Percentiles rank a stretch among this genome's conserved stretches.
These are phyloP conservation scores for Colletotrichum liriopes DNA, from an alignment of 2,329 filamentous ascomycete genomes.

Conservation along the genomic window DNA sequence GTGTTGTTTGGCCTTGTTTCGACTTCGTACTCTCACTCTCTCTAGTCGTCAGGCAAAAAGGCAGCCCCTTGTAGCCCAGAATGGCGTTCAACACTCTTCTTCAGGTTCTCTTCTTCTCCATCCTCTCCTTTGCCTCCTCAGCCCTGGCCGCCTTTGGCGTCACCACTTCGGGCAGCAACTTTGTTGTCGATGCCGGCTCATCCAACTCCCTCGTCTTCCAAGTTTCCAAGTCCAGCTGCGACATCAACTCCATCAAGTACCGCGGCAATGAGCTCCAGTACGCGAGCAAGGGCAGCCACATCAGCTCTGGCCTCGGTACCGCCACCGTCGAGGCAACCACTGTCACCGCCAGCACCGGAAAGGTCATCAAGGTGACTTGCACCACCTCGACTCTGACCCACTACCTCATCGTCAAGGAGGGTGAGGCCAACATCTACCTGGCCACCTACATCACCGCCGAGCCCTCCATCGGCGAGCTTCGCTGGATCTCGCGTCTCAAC, in stretches of 20 bases:
- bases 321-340: conserved; percentile 67
- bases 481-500: conserved; percentile 75
- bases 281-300: conserved; percentile 65
- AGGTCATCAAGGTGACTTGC: conserved; percentile 75
- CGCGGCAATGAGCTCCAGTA: conserved; percentile 74
- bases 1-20: conserved; percentile 18
- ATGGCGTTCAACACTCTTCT: conserved; percentile 39
- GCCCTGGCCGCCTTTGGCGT: conserved; percentile 60
- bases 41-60: conserved; percentile 23
- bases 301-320: conserved; percentile 72
- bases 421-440: conserved; percentile 73
- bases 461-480: conserved; percentile 72
- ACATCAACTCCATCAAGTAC: conserved; percentile 75
- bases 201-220: conserved; percentile 66
- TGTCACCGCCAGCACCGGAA: conserved; percentile 50
- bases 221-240: conserved; percentile 69
- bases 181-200: conserved; percentile 64
- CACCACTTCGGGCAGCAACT: conserved; percentile 57
- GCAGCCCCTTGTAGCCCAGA: conserved; percentile 15
- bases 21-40: conserved; percentile 7
- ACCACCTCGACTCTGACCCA: conserved; percentile 73
- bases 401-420: conserved; percentile 73
- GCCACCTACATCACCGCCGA: conserved; percentile 74
- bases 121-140: conserved; percentile 48
- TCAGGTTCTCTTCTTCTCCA: conserved; percentile 45